These are phyloP conservation scores for Podila verticillata DNA, from an alignment of 192 early-diverging fungal genomes.

Conservation along the genomic window DNA sequence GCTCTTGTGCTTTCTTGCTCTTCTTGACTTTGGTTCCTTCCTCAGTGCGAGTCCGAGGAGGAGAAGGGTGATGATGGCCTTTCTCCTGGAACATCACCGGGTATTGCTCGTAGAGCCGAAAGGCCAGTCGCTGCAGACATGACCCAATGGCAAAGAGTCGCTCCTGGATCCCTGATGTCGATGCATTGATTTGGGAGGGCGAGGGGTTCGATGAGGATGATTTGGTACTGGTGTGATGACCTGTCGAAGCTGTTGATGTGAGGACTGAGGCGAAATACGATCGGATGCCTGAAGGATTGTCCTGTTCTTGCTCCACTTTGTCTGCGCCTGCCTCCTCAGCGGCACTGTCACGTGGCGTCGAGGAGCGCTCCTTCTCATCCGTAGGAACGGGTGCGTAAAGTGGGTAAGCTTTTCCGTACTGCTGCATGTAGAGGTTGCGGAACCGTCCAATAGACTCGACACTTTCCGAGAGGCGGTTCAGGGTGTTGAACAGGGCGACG, in stretches of 20 bases:
- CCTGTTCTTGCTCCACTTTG: neutral
- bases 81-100: neutral
- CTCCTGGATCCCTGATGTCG: neutral
- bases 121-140: neutral
- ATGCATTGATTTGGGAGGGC: neutral
- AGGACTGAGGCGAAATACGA: neutral
- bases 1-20: neutral
- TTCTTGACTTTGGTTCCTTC: neutral
- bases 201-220: neutral
- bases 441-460: constrained; percentile 83
- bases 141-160: neutral
- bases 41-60: neutral
- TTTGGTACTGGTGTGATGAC: neutral
- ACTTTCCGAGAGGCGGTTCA: constrained; percentile 86
- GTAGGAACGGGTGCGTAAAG: neutral
- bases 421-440: constrained; percentile 71
- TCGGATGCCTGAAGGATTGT: neutral
- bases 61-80: neutral
- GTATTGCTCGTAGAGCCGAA: neutral
- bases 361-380: neutral
- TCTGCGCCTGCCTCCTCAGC: neutral
- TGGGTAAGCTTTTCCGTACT: neutral
- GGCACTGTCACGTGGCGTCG: neutral
- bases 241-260: neutral
- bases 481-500: constrained; percentile 89